Conservation (phyloP, 805 yeast species). For the Kluyveromyces siamensis region DNA sequence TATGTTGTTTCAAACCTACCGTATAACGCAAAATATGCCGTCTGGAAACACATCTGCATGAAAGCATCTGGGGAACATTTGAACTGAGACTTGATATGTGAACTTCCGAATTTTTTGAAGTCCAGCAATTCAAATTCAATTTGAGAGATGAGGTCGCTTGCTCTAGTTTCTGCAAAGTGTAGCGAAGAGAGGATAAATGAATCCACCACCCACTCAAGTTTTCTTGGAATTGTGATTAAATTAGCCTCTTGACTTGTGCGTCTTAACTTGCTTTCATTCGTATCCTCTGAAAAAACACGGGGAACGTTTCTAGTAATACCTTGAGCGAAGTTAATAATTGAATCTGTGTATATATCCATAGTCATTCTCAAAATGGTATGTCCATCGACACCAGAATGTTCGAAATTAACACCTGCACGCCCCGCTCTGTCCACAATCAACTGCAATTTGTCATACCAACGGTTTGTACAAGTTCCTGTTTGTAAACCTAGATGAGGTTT, state of each 20-base stretch:
- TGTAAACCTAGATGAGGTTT: conserved; percentile 52
- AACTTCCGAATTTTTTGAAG: conserved; percentile 60
- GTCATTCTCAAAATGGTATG: conserved; percentile 86
- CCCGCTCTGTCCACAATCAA: conserved; percentile 81
- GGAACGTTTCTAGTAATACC: conserved; percentile 58
- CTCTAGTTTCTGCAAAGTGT: conserved; percentile 84
- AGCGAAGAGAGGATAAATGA: conserved; percentile 68
- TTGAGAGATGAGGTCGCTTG: conserved; percentile 80
- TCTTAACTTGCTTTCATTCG: conserved; percentile 2
- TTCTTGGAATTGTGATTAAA: conserved; percentile 66
- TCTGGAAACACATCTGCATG: conserved; percentile 88
- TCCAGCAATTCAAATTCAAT: conserved; percentile 79
- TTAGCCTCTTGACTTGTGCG: conserved; percentile 21
- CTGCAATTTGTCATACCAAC: conserved; percentile 93
- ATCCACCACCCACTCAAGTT: conserved; percentile 81
- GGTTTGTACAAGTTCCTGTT: conserved; percentile 86
- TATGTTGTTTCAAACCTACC: conserved; percentile 91
- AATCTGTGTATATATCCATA: conserved; percentile 84
- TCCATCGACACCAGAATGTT: conserved; percentile 93
- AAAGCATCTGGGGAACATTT: conserved; percentile 92
- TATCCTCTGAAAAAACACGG: conserved; percentile 16
- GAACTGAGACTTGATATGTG: conserved; percentile 62
- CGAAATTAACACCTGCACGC: conserved; percentile 88
- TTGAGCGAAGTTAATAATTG: conserved; percentile 78
- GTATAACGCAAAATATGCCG: conserved; percentile 83